These are phyloP conservation scores for Malus domestica DNA, from an alignment of 306 rosid genomes.

Conservation along the genomic window ASM211411v1 NC_041800.1:463001-463500, in stretches of 20 bases:
- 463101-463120: not conserved
- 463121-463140: constrained; percentile 41
- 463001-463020: not conserved
- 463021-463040: not conserved
- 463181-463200: not conserved
- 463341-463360: constrained; percentile 13
- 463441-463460: not conserved
- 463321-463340: constrained; percentile 22
- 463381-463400: constrained; percentile 52
- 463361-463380: constrained; percentile 27
- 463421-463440: not conserved
- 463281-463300: constrained; percentile 24
- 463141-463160: constrained; percentile 37
- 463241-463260: constrained; percentile 10
- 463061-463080: not conserved
- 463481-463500: not conserved
- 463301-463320: constrained; percentile 34
- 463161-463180: constrained; percentile 32
- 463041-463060: not conserved
- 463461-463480: not conserved
- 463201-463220: constrained; percentile 26
- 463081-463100: not conserved
- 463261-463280: constrained; percentile 32
- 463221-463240: constrained; percentile 18
- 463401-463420: not conserved